Base-by-base conservation (phyloP, 2,329 filamentous ascomycete genomes). In the Claviceps arundinis region DNA sequence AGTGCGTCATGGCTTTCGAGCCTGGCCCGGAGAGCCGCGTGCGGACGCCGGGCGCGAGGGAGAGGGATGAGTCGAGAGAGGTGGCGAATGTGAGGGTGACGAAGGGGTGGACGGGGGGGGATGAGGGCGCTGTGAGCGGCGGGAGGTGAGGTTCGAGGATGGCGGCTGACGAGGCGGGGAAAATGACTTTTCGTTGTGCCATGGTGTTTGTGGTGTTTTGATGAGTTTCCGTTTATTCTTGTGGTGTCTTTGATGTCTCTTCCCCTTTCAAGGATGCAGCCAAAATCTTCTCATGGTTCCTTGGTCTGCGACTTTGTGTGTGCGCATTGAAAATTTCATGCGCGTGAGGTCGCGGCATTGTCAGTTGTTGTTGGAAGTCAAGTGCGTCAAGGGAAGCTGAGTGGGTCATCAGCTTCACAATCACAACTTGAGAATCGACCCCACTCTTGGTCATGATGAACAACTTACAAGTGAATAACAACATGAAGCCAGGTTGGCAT, bases 1-100 rank as follows among this genome's bases (percentile, higher is more conserved):
- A 88, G 68, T 97, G 91, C 0, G 91, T 96, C 88, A 97, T 94
- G 50, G 87, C 79, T 68, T 95, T 95, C 40, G 88, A 88, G 56
- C 83, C 75, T 0, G 85, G 79, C 3, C 90, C 90, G 1, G 91
- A 97, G 14, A 97, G 78, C 0, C 78, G 74, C 2, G 91, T 97
- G 58, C 85, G 86, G n/a, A 81, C 74, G 14, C 89, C 89, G 0
- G 89, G 88, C 0, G 83, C 76, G 30, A 91, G 75, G 1, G 89
- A 80, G 49, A 94, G 76, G 51, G 82, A 80, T 42, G 85, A 84
- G 70, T 97, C 91, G 58, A 98, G 83, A 4, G 90, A 96, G 6
- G 84, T 85, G 22, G 93, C 91, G 67, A 90, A 97, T 13, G 91
- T 96, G 42, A 96, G 75, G 2, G 90, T 96, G 48, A 89, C 77